Base-by-base conservation (phyloP, 163 green algal species). In the Scenedesmus sp. region DNA sequence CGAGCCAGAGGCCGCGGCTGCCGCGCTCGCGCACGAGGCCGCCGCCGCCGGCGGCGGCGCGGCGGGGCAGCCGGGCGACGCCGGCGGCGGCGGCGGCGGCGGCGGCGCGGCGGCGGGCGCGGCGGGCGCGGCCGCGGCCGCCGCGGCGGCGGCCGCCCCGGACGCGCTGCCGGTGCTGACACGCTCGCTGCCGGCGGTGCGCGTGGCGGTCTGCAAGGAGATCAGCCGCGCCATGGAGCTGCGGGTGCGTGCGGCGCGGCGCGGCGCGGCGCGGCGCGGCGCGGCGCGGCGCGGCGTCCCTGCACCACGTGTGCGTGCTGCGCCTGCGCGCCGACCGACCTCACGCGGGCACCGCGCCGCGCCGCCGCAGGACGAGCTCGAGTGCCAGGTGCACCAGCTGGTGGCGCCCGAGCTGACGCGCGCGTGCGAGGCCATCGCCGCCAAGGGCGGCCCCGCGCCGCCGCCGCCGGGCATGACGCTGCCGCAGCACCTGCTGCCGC, bases 401-500 rank as follows among this genome's bases (percentile, higher is more conserved):
- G 24, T 70, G 13, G 22, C 57, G 22, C 71, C 57, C 5, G 71
- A 70, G 28, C 29, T 79, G 11, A 17, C 62, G 28, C 57, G 44
- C 7, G 26, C 18, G 36, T 79, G 71, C 44, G 71, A 89, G 36
- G 83, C 74, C 6, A 92, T 95, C 14, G 42, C 15, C 20, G 84
- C 60, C 4, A 31, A 14, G 18, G 87, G 91, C 3, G 90, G 88
- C 29, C 87, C 85, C 13, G 81, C 80, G 51, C 81, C 81, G 18
- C 70, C 84, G 48, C 86, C 85, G 33, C 56, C 69, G 0, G 80
- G 85, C 3, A 47, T 83, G 62, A 20, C 75, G 53, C 54, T 82
- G 62, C 71, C 75, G 47, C 78, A 88, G 71, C 31, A 57, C 11
- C 50, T 83, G 42, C 39, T 78, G 70, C 34, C 70, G 17, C 34